Conservation (phyloP, 2,329 filamentous ascomycete genomes). For the Colletotrichum neosansevieriae region DNA sequence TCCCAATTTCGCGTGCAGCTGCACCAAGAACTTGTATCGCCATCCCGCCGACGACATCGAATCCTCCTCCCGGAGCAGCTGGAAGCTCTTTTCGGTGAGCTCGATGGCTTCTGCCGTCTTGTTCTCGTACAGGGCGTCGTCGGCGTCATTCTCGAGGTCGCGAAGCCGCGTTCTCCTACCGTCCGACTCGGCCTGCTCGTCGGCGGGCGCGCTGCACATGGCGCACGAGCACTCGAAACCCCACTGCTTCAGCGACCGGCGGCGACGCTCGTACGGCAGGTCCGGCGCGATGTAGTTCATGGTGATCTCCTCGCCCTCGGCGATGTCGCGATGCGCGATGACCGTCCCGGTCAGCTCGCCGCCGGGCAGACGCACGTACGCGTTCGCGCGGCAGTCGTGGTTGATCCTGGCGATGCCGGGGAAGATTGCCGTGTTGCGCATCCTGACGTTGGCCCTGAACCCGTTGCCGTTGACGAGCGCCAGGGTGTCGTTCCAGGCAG, state of each 20-base stretch:
- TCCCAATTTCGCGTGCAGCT: constrained; percentile 21
- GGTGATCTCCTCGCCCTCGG: constrained; percentile 46
- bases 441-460: background rate
- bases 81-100: constrained; percentile 44
- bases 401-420: constrained; percentile 40
- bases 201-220: constrained; percentile 45
- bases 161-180: constrained; percentile 45
- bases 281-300: constrained; percentile 44
- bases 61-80: constrained; percentile 45
- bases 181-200: constrained; percentile 47
- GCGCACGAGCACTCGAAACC: constrained; percentile 48
- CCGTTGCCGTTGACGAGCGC: constrained; percentile 51
- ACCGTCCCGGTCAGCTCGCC: constrained; percentile 44
- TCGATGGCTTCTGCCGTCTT: constrained; percentile 44
- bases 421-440: constrained; percentile 43
- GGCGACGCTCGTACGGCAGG: constrained; percentile 44
- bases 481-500: constrained; percentile 47
- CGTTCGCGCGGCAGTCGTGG: constrained; percentile 37
- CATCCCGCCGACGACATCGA: constrained; percentile 44
- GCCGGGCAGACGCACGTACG: constrained; percentile 46
- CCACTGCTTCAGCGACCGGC: constrained; percentile 44
- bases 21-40: constrained; percentile 47
- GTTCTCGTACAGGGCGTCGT: constrained; percentile 43
- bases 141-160: constrained; percentile 42
- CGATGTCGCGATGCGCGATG: constrained; percentile 44